phyloP scores from a whole-genome alignment of 2,329 filamentous ascomycete species.

The Calonectria pteridis region DNA sequence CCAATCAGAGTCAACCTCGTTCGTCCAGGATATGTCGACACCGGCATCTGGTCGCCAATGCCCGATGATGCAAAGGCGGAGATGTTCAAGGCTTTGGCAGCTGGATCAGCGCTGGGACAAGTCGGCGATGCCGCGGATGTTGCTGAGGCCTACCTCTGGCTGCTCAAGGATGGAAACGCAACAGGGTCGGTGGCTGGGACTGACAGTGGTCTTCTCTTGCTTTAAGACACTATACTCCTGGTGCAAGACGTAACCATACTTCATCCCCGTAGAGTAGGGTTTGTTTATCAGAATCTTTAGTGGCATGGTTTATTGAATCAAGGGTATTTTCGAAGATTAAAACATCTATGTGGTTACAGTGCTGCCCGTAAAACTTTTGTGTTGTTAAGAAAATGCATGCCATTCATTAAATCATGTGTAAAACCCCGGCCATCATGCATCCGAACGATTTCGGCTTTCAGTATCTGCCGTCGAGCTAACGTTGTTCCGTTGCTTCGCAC shows the following conservation, averaged over 20 bases:
- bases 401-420: background rate
- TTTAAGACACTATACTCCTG: background rate
- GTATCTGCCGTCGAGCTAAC: background rate
- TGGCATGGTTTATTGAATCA: too few relatives aligned
- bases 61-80: background rate
- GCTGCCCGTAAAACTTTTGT: too few relatives aligned
- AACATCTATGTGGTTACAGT: background rate
- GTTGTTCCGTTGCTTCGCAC: background rate
- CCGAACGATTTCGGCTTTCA: background rate
- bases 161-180: constrained; percentile 3
- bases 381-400: too few relatives aligned
- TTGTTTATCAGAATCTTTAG: too few relatives aligned
- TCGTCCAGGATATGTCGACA: constrained; percentile 32
- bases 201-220: background rate
- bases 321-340: background rate
- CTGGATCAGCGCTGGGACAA: constrained; percentile 23
- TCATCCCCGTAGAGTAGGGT: background rate
- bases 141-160: constrained; percentile 5
- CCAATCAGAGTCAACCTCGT: constrained; percentile 38
- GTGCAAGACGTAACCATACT: background rate
- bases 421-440: background rate
- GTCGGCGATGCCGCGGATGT: constrained; percentile 14
- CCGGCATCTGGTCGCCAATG: background rate
- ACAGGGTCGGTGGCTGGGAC: background rate
- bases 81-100: background rate